A percentile compares a stretch with the other conserved stretches of the same genome.
Evolutionary conservation across 257 asterid genomes (phyloP).

Genomic region (Hygrophila difformis): DNA sequence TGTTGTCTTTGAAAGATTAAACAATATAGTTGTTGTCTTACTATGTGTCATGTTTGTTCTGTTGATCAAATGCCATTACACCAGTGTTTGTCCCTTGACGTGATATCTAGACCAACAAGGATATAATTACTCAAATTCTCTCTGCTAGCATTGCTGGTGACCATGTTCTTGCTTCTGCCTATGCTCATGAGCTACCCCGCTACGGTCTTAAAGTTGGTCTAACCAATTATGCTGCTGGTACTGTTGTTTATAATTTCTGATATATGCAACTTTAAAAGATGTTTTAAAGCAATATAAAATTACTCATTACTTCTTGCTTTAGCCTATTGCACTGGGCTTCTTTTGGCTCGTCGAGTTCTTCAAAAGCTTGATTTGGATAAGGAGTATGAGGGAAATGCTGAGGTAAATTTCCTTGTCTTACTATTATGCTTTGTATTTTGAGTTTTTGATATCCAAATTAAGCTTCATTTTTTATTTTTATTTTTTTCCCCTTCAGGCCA

Average conservation of each 20-base stretch:
- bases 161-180: constrained; percentile 36
- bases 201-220: constrained; percentile 49
- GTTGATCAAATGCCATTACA: no score
- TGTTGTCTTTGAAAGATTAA: no score
- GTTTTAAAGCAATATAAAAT: background rate
- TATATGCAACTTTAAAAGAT: background rate
- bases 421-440: background rate
- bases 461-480: background rate
- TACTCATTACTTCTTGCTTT: background rate
- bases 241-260: background rate
- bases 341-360: constrained; percentile 75
- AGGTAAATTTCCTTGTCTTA: constrained; percentile 31
- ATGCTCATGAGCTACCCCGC: constrained; percentile 35
- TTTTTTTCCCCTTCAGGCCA: constrained; percentile 39
- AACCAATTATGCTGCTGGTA: constrained; percentile 51
- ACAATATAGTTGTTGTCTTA: no score
- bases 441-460: no score
- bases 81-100: no score
- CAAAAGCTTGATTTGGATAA: constrained; percentile 67
- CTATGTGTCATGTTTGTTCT: no score
- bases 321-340: constrained; percentile 92
- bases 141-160: constrained; percentile 45
- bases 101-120: constrained; percentile 32
- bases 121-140: constrained; percentile 35
- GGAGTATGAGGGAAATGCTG: constrained; percentile 74